Evolutionary conservation across 1,139 yeast species (phyloP).

Genomic region (Candida glucosophila): DNA sequence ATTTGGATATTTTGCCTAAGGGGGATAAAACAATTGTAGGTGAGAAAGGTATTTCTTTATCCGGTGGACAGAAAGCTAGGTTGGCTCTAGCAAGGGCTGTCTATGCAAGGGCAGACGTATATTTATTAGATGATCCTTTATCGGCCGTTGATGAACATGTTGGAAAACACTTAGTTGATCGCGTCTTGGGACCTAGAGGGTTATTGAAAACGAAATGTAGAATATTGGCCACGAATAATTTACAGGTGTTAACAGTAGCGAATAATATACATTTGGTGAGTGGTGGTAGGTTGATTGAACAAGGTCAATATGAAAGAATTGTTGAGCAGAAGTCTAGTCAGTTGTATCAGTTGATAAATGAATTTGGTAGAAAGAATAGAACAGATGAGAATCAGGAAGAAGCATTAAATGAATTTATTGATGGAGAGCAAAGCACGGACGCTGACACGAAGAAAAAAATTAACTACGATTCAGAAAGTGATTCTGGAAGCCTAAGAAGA

Average conservation of each 20-base stretch:
- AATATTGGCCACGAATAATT: constrained; percentile 81
- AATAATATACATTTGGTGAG: constrained; percentile 63
- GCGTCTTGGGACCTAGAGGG: constrained; percentile 69
- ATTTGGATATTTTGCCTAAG: constrained; percentile 69
- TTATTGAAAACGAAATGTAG: constrained; percentile 68
- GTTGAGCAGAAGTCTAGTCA: constrained; percentile 45
- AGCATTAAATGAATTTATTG: constrained; percentile 6
- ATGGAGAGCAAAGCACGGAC: constrained; percentile 5
- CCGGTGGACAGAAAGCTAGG: constrained; percentile 98
- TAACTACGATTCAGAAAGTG: constrained; percentile 28
- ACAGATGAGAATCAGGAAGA: constrained; percentile 19
- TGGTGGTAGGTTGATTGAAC: constrained; percentile 73
- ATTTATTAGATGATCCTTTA: constrained; percentile 71
- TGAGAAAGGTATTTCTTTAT: constrained; percentile 90
- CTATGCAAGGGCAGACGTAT: constrained; percentile 88
- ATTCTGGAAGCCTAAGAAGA: constrained; percentile 49
- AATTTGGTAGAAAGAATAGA: constrained; percentile 60
- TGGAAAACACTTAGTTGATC: constrained; percentile 55
- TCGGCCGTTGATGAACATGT: constrained; percentile 96
- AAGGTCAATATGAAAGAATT: constrained; percentile 58
- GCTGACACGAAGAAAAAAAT: constrained; percentile 13
- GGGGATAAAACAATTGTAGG: constrained; percentile 93
- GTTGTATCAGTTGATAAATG: constrained; percentile 57
- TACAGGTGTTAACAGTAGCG: constrained; percentile 76
- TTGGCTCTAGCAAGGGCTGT: constrained; percentile 91